Evolutionary conservation across 2,329 filamentous ascomycete genomes (phyloP).

Genomic region (Fusarium papillatum): DNA sequence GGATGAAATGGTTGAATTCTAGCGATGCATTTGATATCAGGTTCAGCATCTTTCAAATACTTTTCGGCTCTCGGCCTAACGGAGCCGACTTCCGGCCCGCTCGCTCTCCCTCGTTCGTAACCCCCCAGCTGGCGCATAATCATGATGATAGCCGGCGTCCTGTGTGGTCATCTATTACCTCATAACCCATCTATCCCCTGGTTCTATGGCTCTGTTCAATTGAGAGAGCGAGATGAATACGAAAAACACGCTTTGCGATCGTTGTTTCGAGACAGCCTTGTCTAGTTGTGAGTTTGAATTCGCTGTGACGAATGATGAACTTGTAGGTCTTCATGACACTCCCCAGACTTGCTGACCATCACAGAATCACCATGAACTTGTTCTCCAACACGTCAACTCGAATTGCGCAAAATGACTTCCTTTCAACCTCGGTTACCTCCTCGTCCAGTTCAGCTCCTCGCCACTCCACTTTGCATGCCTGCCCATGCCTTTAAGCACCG

Average conservation of each 20-base stretch:
- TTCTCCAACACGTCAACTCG: not conserved
- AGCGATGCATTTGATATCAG: not conserved
- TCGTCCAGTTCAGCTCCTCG: not conserved
- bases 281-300: constrained; percentile 10
- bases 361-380: not conserved
- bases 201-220: not conserved
- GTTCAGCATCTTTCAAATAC: not conserved
- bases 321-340: not conserved
- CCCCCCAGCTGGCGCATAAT: constrained; percentile 12
- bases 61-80: constrained; percentile 24
- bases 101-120: not conserved
- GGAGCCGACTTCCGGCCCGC: constrained; percentile 28
- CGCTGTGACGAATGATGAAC: not conserved
- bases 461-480: constrained; percentile 10
- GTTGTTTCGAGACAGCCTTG: not conserved
- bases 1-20: not conserved
- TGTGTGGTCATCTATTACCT: constrained; percentile 14
- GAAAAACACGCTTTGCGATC: not conserved
- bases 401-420: not conserved
- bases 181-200: constrained; percentile 6
- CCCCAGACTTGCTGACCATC: not conserved
- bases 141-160: constrained; percentile 23
- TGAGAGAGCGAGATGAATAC: not conserved
- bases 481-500: not conserved
- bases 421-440: not conserved